A percentile compares a stretch with the other conserved stretches of the same genome.
Conservation (phyloP, 768 basidiomycete genomes). For the Psilocybe subaeruginosa region DNA sequence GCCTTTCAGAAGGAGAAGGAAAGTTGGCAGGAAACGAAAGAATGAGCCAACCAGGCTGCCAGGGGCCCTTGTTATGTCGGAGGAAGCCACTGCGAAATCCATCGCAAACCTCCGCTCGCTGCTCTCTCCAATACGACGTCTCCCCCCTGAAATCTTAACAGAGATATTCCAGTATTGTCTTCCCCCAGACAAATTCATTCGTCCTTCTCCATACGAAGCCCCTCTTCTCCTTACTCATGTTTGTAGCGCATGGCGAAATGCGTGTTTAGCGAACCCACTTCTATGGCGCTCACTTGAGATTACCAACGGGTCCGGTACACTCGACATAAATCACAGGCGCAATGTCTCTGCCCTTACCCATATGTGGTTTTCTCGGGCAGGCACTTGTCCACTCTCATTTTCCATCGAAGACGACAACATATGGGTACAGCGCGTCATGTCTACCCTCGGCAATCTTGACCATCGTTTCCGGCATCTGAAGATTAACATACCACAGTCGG, state of each 20-base stretch:
- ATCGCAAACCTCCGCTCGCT: slow-evolving; percentile 6
- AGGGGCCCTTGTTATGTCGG: not conserved
- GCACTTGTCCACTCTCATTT: slow-evolving; percentile 19
- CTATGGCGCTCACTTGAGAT: slow-evolving; percentile 31
- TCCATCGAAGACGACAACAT: slow-evolving; percentile 18
- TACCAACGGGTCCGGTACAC: not conserved
- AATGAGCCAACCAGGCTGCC: not conserved
- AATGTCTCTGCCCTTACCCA: slow-evolving; percentile 8
- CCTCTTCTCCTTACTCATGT: slow-evolving; percentile 28
- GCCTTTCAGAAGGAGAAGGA: not conserved
- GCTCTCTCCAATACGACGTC: slow-evolving; percentile 23
- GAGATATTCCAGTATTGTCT: slow-evolving; percentile 28
- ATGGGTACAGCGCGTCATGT: not conserved
- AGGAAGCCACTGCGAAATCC: slow-evolving; percentile 1
- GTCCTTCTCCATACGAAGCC: slow-evolving; percentile 12
- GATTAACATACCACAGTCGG: slow-evolving; percentile 12
- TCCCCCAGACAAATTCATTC: slow-evolving; percentile 17
- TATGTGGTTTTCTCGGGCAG: slow-evolving; percentile 24
- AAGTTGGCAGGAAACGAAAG: not conserved
- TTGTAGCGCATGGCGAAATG: slow-evolving; percentile 30
- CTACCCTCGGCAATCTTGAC: slow-evolving; percentile 2
- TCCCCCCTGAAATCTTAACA: slow-evolving; percentile 26
- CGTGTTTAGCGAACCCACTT: slow-evolving; percentile 28
- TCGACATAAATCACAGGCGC: not conserved
- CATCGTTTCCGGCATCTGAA: slow-evolving; percentile 19